Conservation (phyloP, 768 basidiomycete species). For the Phanerodontia chrysosporium region DNA sequence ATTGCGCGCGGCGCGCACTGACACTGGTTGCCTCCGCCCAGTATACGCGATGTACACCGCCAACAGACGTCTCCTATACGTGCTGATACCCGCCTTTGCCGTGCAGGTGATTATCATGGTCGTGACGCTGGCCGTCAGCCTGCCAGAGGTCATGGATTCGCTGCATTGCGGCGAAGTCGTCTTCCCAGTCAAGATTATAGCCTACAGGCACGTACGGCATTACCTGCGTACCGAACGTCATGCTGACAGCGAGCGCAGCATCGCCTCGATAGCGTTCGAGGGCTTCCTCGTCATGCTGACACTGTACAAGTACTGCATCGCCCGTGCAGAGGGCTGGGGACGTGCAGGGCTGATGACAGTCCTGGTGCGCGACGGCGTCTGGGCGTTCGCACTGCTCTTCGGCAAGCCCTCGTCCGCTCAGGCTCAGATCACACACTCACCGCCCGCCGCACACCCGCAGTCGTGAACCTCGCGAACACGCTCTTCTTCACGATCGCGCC, state of each 20-base stretch:
- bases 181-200: slow-evolving; percentile 8
- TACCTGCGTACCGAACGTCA: not conserved
- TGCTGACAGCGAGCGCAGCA: not conserved
- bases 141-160: slow-evolving; percentile 10
- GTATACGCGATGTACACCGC: slow-evolving; percentile 16
- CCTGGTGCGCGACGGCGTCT: slow-evolving; percentile 18
- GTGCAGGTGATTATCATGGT: slow-evolving; percentile 9
- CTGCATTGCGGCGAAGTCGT: slow-evolving; percentile 4
- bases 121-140: slow-evolving; percentile 8
- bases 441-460: slow-evolving; percentile 1
- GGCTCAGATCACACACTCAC: too few relatives aligned
- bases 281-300: slow-evolving; percentile 17
- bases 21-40: not conserved
- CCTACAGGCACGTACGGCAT: slow-evolving; percentile 7
- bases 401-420: slow-evolving; percentile 4
- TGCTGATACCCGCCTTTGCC: slow-evolving; percentile 6
- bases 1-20: not conserved
- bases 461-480: slow-evolving; percentile 11
- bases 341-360: slow-evolving; percentile 7
- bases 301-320: slow-evolving; percentile 9
- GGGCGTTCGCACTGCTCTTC: slow-evolving; percentile 17
- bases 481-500: slow-evolving; percentile 13
- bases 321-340: slow-evolving; percentile 14
- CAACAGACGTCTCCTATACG: not conserved
- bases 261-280: slow-evolving; percentile 14